phyloP scores from a whole-genome alignment of 2,329 filamentous ascomycete species.

The Pseudovirgaria hyperparasitica region DNA sequence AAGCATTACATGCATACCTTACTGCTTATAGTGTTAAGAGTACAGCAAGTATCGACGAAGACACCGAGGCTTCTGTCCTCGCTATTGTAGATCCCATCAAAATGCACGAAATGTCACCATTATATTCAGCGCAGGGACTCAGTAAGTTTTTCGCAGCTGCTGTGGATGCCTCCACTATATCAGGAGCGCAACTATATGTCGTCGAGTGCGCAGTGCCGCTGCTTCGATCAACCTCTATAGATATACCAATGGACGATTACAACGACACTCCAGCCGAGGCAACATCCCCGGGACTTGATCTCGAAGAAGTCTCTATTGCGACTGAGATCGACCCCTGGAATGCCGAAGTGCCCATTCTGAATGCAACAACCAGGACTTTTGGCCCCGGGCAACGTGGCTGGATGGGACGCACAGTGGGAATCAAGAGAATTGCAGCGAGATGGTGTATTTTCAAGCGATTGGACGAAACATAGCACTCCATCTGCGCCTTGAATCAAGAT shows the following conservation, averaged over 20 bases:
- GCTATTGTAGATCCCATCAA: conserved; percentile 53
- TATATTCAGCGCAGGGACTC: conserved; percentile 66
- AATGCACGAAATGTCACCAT: conserved; percentile 54
- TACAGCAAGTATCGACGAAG: neutral
- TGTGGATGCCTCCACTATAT: conserved; percentile 43
- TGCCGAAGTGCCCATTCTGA: conserved; percentile 33
- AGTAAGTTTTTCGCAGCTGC: conserved; percentile 48
- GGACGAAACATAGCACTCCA: too few relatives aligned
- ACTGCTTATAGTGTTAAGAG: conserved; percentile 34
- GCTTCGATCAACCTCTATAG: neutral
- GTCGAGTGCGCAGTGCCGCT: conserved; percentile 22
- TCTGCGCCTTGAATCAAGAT: too few relatives aligned
- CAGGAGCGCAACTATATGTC: conserved; percentile 24
- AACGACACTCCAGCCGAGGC: conserved; percentile 47
- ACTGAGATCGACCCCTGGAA: conserved; percentile 25
- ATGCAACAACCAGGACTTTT: conserved; percentile 30
- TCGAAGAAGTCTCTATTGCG: conserved; percentile 3
- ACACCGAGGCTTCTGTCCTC: conserved; percentile 31
- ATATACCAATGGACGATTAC: conserved; percentile 33
- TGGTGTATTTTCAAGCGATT: conserved; percentile 26
- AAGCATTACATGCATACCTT: conserved; percentile 66
- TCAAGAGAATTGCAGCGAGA: conserved; percentile 28
- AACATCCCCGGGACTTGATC: neutral
- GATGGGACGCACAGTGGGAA: conserved; percentile 35
- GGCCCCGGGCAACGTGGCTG: conserved; percentile 26